Base-by-base conservation (phyloP, 805 yeast genomes). In the Saturnispora serradocipensis region DNA sequence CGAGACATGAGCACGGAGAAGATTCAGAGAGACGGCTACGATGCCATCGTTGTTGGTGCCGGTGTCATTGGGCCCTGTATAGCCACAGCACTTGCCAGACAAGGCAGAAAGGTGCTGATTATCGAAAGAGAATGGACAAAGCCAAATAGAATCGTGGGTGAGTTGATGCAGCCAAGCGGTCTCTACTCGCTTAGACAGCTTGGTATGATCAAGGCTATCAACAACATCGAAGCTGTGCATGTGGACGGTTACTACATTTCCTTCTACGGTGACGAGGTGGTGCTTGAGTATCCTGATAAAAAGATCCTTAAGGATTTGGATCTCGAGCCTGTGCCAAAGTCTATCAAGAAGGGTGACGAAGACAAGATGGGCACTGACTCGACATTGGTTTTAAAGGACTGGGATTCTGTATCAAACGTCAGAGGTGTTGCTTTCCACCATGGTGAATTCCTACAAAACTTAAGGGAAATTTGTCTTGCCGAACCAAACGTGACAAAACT, bases 81-180 rank as follows among this genome's bases (percentile, higher is more conserved):
- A 18, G 97, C 97, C 43, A 85, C 89, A 1, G 89, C 86, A 3
- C 70, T 93, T 51, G 98, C 96, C 1, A 77, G 91, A 59, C 95
- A 87, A 62, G 98, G 98, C 32, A 76, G 96, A 58, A 75, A 76
- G 48, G 97, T 93, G 7, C 67, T 85, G 49, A 74, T 85, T 20
- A 72, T 85, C 16, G 99, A 93, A 65, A 77, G 97, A 56, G 97
- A 88, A 63, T 87, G 97, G 88, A 67, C 79, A 20, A 85, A 81
- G 66, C 99, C 99, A 2, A 97, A 93, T 67, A 76, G 99, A 59
- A 93, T 93, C 52, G 98, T 93, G 32, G 99, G 99, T 40, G 99
- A 93, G 67, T 76, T 93, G 61, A 76, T 93, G 77, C 99, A 93
- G 68, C 99, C 99, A 3, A 90, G 88, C 35, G 99, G 99, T n/a